These are phyloP conservation scores for Boletus subcaerulescens DNA, from an alignment of 768 basidiomycete genomes.

Conservation along the genomic window DNA sequence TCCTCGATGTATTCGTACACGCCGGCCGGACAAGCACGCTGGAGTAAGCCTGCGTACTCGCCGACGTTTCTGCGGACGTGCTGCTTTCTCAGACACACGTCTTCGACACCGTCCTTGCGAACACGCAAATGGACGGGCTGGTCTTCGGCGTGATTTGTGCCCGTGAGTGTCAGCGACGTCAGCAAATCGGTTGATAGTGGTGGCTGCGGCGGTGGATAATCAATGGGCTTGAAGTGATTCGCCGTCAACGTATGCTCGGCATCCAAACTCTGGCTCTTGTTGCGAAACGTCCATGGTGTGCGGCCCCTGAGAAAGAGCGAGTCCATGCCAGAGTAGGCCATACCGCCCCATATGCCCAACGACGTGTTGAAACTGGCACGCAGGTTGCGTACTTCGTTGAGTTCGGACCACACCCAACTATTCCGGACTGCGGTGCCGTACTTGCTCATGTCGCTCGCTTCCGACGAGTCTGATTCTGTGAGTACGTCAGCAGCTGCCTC, in stretches of 20 bases:
- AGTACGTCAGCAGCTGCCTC: slow-evolving; percentile 78
- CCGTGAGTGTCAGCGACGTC: slow-evolving; percentile 85
- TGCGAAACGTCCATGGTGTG: slow-evolving; percentile 90
- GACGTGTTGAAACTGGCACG: slow-evolving; percentile 82
- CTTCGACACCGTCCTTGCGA: slow-evolving; percentile 40
- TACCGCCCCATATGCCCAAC: slow-evolving; percentile 83
- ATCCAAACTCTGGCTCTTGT: slow-evolving; percentile 52
- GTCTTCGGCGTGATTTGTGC: slow-evolving; percentile 96
- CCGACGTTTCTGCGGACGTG: slow-evolving; percentile 76
- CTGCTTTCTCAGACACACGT: slow-evolving; percentile 42
- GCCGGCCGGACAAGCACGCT: slow-evolving; percentile 87
- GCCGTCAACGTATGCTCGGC: slow-evolving; percentile 71
- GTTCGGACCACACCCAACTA: slow-evolving; percentile 85
- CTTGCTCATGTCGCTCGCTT: slow-evolving; percentile 55
- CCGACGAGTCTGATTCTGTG: slow-evolving; percentile 19
- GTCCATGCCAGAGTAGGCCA: slow-evolving; percentile 87
- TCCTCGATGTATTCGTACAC: slow-evolving; percentile 95
- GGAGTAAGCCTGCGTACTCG: slow-evolving; percentile 86
- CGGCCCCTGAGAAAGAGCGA: slow-evolving; percentile 79
- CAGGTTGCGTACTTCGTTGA: slow-evolving; percentile 88
- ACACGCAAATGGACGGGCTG: slow-evolving; percentile 88
- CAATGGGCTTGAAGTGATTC: slow-evolving; percentile 64
- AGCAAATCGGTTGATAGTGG: slow-evolving; percentile 91
- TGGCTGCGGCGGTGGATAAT: slow-evolving; percentile 84
- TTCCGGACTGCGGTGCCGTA: slow-evolving; percentile 69